A percentile compares a stretch with the other conserved stretches of the same genome.
phyloP scores from a whole-genome alignment of 129 eudicot genomes.

The Saussurea involucrata region DNA sequence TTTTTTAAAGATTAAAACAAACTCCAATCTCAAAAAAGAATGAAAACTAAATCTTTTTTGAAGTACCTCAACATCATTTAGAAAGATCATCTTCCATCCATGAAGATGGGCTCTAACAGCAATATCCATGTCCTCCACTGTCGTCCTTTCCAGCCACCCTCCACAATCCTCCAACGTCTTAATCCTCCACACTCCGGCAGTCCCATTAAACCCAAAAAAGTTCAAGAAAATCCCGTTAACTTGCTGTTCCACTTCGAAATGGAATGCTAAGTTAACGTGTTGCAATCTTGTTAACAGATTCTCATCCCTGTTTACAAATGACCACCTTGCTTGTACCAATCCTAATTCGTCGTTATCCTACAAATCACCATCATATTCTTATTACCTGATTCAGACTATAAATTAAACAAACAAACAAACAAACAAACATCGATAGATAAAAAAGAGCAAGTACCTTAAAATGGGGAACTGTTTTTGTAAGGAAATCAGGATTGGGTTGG shows the following conservation, averaged over 20 bases:
- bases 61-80: constrained; percentile 90
- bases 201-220: constrained; percentile 93
- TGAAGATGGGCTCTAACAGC: constrained; percentile 97
- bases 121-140: constrained; percentile 97
- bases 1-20: not conserved
- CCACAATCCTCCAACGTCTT: constrained; percentile 92
- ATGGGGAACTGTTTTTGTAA: constrained; percentile 70
- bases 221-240: constrained; percentile 80
- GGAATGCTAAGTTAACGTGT: constrained; percentile 80
- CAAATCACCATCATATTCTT: constrained; percentile 10
- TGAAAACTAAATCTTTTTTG: not conserved
- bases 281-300: constrained; percentile 83
- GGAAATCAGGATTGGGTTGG: constrained; percentile 84
- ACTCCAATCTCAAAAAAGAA: not conserved
- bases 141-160: constrained; percentile 96
- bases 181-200: constrained; percentile 97
- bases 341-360: constrained; percentile 86
- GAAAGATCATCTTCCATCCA: constrained; percentile 91
- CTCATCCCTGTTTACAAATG: constrained; percentile 91
- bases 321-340: constrained; percentile 94
- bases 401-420: not conserved
- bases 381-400: not conserved
- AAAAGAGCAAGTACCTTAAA: constrained; percentile 55
- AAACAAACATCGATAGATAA: not conserved
- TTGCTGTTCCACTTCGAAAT: constrained; percentile 96